phyloP scores from a whole-genome alignment of 148 eudicot species.

The Heliamphora exappendiculata region DNA sequence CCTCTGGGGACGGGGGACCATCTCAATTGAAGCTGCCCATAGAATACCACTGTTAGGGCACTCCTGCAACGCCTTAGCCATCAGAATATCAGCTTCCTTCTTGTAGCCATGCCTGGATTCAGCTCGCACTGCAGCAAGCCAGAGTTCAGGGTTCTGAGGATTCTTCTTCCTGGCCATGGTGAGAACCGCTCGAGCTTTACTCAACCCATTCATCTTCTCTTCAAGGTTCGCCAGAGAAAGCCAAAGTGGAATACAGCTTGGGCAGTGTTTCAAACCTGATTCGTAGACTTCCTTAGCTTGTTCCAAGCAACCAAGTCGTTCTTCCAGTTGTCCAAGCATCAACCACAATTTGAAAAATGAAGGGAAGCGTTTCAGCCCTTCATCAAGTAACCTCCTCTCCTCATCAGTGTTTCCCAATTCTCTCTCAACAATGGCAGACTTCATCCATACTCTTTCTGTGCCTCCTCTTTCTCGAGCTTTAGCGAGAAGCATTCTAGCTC shows the following conservation, averaged over 20 bases:
- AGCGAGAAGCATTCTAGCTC: conserved; percentile 84
- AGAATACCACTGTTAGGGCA: conserved; percentile 88
- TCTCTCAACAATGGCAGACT: conserved; percentile 91
- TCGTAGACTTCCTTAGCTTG: conserved; percentile 67
- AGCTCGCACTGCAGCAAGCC: conserved; percentile 92
- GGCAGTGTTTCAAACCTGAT: conserved; percentile 62
- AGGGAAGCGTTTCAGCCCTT: conserved; percentile 68
- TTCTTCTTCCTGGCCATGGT: conserved; percentile 84
- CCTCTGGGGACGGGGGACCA: conserved; percentile 88
- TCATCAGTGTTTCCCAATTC: conserved; percentile 63
- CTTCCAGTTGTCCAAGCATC: conserved; percentile 94
- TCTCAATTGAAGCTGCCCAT: conserved; percentile 86
- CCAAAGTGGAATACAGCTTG: conserved; percentile 71
- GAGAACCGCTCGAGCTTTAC: conserved; percentile 82
- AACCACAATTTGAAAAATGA: conserved; percentile 86
- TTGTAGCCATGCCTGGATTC: conserved; percentile 76
- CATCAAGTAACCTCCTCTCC: conserved; percentile 74
- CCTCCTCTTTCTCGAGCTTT: conserved; percentile 85
- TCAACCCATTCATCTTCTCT: conserved; percentile 75
- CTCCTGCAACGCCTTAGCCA: conserved; percentile 96
- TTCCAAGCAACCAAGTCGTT: conserved; percentile 42
- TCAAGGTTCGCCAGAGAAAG: conserved; percentile 83
- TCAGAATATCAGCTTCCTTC: conserved; percentile 74
- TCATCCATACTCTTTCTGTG: conserved; percentile 95
- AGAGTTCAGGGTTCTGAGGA: conserved; percentile 75